Evolutionary conservation across 345 rosid species (phyloP).

Genomic region (Fremontodendron californicum): DNA sequence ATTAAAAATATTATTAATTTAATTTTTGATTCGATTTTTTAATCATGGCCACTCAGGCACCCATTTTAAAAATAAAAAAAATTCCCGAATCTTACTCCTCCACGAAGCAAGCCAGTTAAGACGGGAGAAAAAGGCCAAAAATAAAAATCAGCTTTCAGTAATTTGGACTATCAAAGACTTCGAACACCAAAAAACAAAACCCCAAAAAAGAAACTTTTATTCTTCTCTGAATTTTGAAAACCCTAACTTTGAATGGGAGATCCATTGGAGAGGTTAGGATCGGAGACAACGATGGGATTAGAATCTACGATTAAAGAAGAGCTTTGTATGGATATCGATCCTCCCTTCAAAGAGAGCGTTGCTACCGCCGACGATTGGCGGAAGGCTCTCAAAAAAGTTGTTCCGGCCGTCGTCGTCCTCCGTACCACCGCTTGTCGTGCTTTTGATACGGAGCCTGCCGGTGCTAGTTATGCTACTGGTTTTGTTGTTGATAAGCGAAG

Average conservation of each 20-base stretch:
- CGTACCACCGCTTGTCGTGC: conserved; percentile 84
- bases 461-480: conserved; percentile 82
- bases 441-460: conserved; percentile 81
- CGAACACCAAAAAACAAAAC: no score
- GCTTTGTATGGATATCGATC: conserved; percentile 63
- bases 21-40: no score
- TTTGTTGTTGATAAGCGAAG: conserved; percentile 85
- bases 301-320: conserved; percentile 53
- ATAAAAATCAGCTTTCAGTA: background rate
- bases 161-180: background rate
- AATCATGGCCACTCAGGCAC: no score
- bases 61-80: no score
- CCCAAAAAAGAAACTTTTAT: background rate
- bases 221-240: background rate
- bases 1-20: no score
- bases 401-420: conserved; percentile 87
- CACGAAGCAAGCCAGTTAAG: background rate
- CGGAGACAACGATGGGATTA: conserved; percentile 35
- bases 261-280: conserved; percentile 46
- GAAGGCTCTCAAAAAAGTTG: conserved; percentile 62
- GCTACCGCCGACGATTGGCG: conserved; percentile 91
- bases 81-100: no score
- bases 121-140: background rate
- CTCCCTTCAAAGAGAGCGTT: conserved; percentile 43
- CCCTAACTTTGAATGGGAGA: conserved; percentile 45